A percentile compares a stretch with the other conserved stretches of the same genome.
These are phyloP conservation scores for Candida sp. DNA, from an alignment of 1,139 yeast genomes.

Conservation along the genomic window DNA sequence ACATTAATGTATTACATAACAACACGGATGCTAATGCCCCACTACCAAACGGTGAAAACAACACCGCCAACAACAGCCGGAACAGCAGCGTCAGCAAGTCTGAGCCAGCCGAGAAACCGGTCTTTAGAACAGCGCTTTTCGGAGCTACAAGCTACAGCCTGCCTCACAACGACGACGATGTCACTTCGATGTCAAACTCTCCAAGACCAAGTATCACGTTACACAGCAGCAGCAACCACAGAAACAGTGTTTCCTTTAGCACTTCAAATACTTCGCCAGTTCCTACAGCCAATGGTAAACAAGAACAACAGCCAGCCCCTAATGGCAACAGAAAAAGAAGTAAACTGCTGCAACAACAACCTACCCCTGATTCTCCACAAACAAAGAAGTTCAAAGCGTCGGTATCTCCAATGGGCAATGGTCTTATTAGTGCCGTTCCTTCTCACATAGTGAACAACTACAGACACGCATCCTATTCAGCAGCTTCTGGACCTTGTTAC, in stretches of 20 bases:
- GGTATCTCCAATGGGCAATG: slow-evolving; percentile 5
- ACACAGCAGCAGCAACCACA: slow-evolving; percentile 14
- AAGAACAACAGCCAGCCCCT: background rate
- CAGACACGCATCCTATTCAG: slow-evolving; percentile 83
- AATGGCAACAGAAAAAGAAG: background rate
- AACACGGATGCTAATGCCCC: slow-evolving; percentile 51
- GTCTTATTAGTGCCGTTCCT: slow-evolving; percentile 5
- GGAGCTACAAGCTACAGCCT: slow-evolving; percentile 9
- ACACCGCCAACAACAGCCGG: slow-evolving; percentile 5
- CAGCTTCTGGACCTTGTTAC: slow-evolving; percentile 75
- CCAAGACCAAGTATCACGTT: slow-evolving; percentile 16
- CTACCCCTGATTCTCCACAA: slow-evolving; percentile 13
- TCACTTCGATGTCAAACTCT: slow-evolving; percentile 9
- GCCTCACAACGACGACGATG: slow-evolving; percentile 11
- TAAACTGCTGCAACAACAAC: slow-evolving; percentile 8
- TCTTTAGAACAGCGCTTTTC: slow-evolving; percentile 27
- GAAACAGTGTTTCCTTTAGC: slow-evolving; percentile 16
- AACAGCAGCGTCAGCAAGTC: background rate
- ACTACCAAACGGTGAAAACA: slow-evolving; percentile 25
- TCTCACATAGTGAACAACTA: slow-evolving; percentile 15
- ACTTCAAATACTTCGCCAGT: background rate
- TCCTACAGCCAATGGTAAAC: slow-evolving; percentile 7
- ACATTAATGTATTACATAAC: slow-evolving; percentile 46
- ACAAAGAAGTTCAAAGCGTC: slow-evolving; percentile 12
- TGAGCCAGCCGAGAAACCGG: slow-evolving; percentile 15